These are phyloP conservation scores for Penicillium malachiteum DNA, from an alignment of 495 filamentous ascomycete genomes.

Conservation along the genomic window DNA sequence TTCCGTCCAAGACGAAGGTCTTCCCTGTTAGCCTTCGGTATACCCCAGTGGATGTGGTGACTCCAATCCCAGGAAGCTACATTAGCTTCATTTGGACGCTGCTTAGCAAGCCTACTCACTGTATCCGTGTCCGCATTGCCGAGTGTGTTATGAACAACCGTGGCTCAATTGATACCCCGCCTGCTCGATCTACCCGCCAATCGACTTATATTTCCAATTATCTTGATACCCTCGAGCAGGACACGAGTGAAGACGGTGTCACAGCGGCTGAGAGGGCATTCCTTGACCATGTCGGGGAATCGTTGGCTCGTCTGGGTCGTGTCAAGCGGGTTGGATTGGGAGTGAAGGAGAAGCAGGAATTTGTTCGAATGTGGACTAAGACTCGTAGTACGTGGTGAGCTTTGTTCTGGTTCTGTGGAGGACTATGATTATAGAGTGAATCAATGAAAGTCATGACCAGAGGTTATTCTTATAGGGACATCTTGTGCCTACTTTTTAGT, in stretches of 20 bases:
- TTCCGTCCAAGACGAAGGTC: conserved; percentile 64
- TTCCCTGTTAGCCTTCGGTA: conserved; percentile 90
- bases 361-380: conserved; percentile 62
- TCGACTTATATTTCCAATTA: conserved; percentile 50
- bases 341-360: conserved; percentile 76
- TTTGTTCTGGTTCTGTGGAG: not conserved
- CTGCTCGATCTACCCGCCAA: conserved; percentile 21
- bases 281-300: conserved; percentile 75
- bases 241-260: conserved; percentile 35
- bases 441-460: not conserved
- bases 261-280: conserved; percentile 59
- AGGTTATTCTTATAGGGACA: not conserved
- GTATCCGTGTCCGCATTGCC: conserved; percentile 85
- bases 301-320: conserved; percentile 82
- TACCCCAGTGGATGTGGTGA: conserved; percentile 83
- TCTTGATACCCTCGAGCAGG: conserved; percentile 45
- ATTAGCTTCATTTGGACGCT: conserved; percentile 77
- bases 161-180: conserved; percentile 13
- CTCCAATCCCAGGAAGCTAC: conserved; percentile 74
- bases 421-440: not conserved
- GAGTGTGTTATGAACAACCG: conserved; percentile 57
- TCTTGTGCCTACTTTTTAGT: too few relatives aligned
- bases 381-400: conserved; percentile 38
- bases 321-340: conserved; percentile 89
- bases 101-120: conserved; percentile 81